These are phyloP conservation scores for Rhodotorula sphaerocarpa DNA, from an alignment of 768 basidiomycete species.

Conservation along the genomic window DNA sequence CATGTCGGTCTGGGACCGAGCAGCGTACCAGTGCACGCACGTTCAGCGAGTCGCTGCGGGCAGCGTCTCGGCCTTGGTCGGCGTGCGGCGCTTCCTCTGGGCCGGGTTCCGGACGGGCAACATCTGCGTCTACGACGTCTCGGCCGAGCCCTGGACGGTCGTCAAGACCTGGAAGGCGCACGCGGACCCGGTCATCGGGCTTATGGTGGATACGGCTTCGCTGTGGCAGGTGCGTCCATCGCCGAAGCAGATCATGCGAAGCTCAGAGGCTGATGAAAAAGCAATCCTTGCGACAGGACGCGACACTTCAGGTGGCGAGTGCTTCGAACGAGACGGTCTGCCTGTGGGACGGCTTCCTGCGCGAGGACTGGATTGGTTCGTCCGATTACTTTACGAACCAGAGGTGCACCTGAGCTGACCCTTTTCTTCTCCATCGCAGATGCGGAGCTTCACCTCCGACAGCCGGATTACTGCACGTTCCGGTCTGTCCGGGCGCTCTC, in stretches of 20 bases:
- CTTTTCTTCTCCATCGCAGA: constrained; percentile 49
- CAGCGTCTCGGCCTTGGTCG: constrained; percentile 73
- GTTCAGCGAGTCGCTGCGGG: constrained; percentile 49
- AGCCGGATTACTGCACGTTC: constrained; percentile 69
- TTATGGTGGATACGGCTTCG: constrained; percentile 62
- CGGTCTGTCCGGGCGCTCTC: constrained; percentile 67
- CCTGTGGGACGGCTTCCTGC: constrained; percentile 85
- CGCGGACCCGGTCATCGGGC: constrained; percentile 55
- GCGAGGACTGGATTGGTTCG: constrained; percentile 78
- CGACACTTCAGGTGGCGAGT: constrained; percentile 61
- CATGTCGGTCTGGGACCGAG: constrained; percentile 65
- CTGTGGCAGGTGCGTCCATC: constrained; percentile 55
- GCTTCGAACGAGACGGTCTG: constrained; percentile 66
- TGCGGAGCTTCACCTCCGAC: constrained; percentile 63
- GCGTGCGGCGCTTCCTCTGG: constrained; percentile 78
- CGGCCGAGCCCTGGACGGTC: constrained; percentile 66
- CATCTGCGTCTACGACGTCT: constrained; percentile 67
- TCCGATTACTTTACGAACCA: constrained; percentile 18
- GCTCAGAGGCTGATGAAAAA: too few relatives aligned
- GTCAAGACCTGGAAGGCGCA: constrained; percentile 86
- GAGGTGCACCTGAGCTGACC: not conserved
- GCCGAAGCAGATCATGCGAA: not conserved
- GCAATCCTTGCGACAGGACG: constrained; percentile 6
- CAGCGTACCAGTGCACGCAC: constrained; percentile 18
- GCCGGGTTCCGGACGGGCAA: constrained; percentile 72